Percentiles rank a stretch among this genome's conserved stretches.
These are phyloP conservation scores for Mycena venus DNA, from an alignment of 768 basidiomycete genomes.

Conservation along the genomic window DNA sequence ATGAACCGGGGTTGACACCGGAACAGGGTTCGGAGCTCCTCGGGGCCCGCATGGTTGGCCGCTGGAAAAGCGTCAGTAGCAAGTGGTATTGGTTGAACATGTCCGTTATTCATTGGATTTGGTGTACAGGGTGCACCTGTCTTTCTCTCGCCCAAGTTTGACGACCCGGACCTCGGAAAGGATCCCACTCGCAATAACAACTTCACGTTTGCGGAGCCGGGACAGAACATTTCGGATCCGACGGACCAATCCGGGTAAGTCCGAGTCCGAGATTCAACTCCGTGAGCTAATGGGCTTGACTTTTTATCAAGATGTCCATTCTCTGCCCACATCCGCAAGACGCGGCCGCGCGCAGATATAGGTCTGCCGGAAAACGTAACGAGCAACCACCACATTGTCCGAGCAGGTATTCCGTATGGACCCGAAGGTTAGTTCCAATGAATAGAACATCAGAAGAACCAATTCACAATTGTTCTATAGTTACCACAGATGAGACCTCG, in stretches of 20 bases:
- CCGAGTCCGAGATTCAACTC: no score
- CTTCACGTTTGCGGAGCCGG: slow-evolving; percentile 8
- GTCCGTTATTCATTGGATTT: not conserved
- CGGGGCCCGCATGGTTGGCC: slow-evolving; percentile 66
- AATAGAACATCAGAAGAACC: no score
- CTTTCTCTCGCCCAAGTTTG: slow-evolving; percentile 7
- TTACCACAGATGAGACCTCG: not conserved
- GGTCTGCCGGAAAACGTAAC: slow-evolving; percentile 23
- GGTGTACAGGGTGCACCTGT: slow-evolving; percentile 18
- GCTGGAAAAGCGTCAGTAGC: slow-evolving; percentile 66
- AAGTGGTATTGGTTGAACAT: not conserved
- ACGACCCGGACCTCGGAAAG: slow-evolving; percentile 20
- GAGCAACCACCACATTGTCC: slow-evolving; percentile 46
- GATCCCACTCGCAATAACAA: slow-evolving; percentile 26
- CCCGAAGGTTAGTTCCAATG: slow-evolving; percentile 15
- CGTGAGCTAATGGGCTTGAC: not conserved
- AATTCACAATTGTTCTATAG: not conserved
- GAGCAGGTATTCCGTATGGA: slow-evolving; percentile 53
- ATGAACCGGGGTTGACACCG: slow-evolving; percentile 47
- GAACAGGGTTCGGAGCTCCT: slow-evolving; percentile 62
- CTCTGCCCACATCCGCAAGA: slow-evolving; percentile 30
- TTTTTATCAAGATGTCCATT: not conserved
- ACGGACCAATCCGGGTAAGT: slow-evolving; percentile 12
- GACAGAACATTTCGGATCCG: not conserved
- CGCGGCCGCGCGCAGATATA: slow-evolving; percentile 40